Evolutionary conservation across 2,329 filamentous ascomycete species (phyloP), one percentile per base, ranked within the genome.

Genomic region (Colletotrichum camelliae): DNA sequence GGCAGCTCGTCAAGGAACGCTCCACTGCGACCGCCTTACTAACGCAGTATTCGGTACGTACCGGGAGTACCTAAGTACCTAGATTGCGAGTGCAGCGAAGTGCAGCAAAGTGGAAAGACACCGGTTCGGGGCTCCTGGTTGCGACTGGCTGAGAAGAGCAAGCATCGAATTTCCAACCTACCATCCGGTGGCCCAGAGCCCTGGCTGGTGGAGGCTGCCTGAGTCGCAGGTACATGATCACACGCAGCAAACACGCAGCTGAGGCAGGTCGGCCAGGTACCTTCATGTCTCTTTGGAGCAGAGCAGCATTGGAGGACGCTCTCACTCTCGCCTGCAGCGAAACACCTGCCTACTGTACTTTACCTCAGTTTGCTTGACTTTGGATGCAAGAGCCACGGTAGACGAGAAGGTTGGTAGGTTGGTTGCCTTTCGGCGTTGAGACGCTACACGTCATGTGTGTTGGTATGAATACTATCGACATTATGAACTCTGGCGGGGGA

Each of bases 171-270:
- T 76, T 74, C 70, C 64, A 74, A 65, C 64, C 70, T 69, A 35
- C 70, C 70, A 74, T 76, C 58, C 64, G 62, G 73, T 61, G 68
- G 55, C 29, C 57, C 55, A 67, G 39, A 57, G 65, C 73, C 70
- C 70, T 62, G 27, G 64, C 58, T 21, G 29, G 64, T 75, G 73
- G 74, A 76, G 70, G 70, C 21, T 31, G 9, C 29, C 65, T 75
- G 70, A 69, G 65, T 76, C 70, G 74, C 70, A 68, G 70, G 58
- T 76, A 76, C 74, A 69, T 69, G 64, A 74, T 69, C 43, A 69
- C 64, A 68, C 70, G 65, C 70, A 73, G 69, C 58, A 55, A 16
- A 43, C 29, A 27, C 27, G 62, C 55, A 31, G 73, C 43, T 48
- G 55, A 68, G 13, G 43, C 13, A 75, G 43, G 43, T 21, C 43